Conservation (phyloP, 208 protist species). For the Strigomonas culicis region DNA sequence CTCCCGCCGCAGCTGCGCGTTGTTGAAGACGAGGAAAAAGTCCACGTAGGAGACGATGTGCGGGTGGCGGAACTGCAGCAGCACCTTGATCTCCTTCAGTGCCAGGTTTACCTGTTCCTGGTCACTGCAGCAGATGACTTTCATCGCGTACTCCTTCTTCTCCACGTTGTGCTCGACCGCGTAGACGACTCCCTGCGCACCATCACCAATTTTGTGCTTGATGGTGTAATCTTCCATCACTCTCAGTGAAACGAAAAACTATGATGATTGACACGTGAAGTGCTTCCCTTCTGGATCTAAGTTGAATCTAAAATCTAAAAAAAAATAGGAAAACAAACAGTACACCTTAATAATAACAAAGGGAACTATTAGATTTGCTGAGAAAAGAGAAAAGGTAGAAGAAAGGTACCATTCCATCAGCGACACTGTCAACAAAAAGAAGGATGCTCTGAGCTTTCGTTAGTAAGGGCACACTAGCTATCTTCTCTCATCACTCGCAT, state of each 20-base stretch:
- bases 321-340: constrained; percentile 15
- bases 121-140: constrained; percentile 71
- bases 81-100: constrained; percentile 84
- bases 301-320: neutral
- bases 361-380: neutral
- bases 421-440: no score
- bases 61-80: constrained; percentile 70
- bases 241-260: constrained; percentile 11
- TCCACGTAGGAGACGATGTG: constrained; percentile 86
- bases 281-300: constrained; percentile 1
- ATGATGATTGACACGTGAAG: neutral
- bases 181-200: constrained; percentile 81
- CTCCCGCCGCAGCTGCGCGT: constrained; percentile 38
- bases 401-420: no score
- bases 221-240: constrained; percentile 81
- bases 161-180: constrained; percentile 49
- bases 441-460: no score
- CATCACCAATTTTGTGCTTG: constrained; percentile 62
- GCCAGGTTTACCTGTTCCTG: constrained; percentile 68
- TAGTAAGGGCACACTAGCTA: no score
- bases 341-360: constrained; percentile 15
- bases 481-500: no score
- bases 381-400: constrained; percentile 2
- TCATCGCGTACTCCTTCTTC: constrained; percentile 71
- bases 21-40: constrained; percentile 85